phyloP scores from a whole-genome alignment of 352 stramenopile species.

The Thalassiosira livingstoniorum region DNA sequence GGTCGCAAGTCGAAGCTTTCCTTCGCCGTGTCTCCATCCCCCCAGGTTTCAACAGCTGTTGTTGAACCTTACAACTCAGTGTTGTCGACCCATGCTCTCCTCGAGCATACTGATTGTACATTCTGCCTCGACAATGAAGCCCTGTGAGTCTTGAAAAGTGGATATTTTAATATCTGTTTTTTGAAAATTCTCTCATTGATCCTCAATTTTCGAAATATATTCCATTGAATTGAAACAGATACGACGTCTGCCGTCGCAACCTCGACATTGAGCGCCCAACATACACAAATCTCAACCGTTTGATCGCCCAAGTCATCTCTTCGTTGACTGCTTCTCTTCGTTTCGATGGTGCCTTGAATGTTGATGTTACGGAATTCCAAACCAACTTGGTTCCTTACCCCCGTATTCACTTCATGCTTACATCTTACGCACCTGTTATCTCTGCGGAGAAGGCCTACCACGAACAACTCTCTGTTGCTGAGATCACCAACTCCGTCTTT shows the following conservation, averaged over 20 bases:
- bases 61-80: slow-evolving; percentile 99
- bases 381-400: slow-evolving; percentile 99
- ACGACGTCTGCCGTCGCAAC: slow-evolving; percentile 96
- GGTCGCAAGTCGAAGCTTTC: slow-evolving; percentile 96
- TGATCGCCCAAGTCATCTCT: slow-evolving; percentile 96
- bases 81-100: slow-evolving; percentile 93
- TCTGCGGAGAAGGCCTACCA: slow-evolving; percentile 97
- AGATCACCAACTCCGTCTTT: slow-evolving; percentile 99
- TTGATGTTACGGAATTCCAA: slow-evolving; percentile 99
- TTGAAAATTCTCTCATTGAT: neutral
- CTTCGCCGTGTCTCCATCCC: slow-evolving; percentile 97
- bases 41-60: slow-evolving; percentile 95
- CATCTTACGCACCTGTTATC: slow-evolving; percentile 98
- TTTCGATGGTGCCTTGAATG: slow-evolving; percentile 98
- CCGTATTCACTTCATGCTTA: slow-evolving; percentile 99
- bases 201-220: neutral
- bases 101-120: slow-evolving; percentile 97
- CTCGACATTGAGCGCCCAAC: slow-evolving; percentile 98
- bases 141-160: slow-evolving; percentile 82
- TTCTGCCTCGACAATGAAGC: slow-evolving; percentile 98
- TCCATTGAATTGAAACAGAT: slow-evolving; percentile 57
- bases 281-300: slow-evolving; percentile 98
- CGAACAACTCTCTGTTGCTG: slow-evolving; percentile 93
- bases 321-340: slow-evolving; percentile 98
- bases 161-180: no score